Evolutionary conservation across 2,329 filamentous ascomycete species (phyloP).

Genomic region (Fusarium buxicola): DNA sequence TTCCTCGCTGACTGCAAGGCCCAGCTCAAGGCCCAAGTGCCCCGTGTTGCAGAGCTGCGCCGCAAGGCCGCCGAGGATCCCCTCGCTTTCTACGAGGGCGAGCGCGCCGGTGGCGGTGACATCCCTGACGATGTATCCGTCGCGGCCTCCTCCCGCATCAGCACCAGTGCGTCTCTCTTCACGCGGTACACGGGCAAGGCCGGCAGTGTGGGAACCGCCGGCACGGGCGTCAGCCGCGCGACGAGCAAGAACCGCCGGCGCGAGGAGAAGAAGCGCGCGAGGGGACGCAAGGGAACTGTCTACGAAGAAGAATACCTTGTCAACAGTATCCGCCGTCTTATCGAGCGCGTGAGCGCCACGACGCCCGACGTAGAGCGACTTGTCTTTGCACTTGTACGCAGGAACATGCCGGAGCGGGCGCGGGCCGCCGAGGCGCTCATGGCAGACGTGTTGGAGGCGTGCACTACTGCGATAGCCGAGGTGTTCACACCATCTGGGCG

Average conservation of each 20-base stretch:
- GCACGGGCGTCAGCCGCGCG: slow-evolving; percentile 78
- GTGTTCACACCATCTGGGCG: slow-evolving; percentile 64
- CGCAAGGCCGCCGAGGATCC: slow-evolving; percentile 86
- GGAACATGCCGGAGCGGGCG: slow-evolving; percentile 90
- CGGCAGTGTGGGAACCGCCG: slow-evolving; percentile 72
- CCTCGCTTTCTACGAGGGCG: slow-evolving; percentile 87
- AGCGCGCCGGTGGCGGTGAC: slow-evolving; percentile 72
- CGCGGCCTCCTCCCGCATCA: slow-evolving; percentile 82
- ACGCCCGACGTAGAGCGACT: slow-evolving; percentile 79
- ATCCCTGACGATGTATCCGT: slow-evolving; percentile 93
- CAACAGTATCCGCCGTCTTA: slow-evolving; percentile 83
- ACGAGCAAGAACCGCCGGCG: slow-evolving; percentile 88
- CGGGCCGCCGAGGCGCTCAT: slow-evolving; percentile 80
- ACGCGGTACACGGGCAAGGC: slow-evolving; percentile 87
- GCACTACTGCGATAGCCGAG: slow-evolving; percentile 73
- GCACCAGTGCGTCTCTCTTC: slow-evolving; percentile 88
- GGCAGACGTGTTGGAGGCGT: slow-evolving; percentile 78
- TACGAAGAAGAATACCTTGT: slow-evolving; percentile 99
- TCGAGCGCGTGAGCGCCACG: slow-evolving; percentile 82
- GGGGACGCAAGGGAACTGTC: slow-evolving; percentile 95
- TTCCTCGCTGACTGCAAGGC: slow-evolving; percentile 92
- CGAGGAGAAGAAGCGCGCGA: slow-evolving; percentile 94
- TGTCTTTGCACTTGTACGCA: slow-evolving; percentile 79
- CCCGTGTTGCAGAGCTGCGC: slow-evolving; percentile 85
- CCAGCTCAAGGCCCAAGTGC: slow-evolving; percentile 86